Evolutionary conservation across 768 basidiomycete genomes (phyloP).

Genomic region (Lentinus brumalis): DNA sequence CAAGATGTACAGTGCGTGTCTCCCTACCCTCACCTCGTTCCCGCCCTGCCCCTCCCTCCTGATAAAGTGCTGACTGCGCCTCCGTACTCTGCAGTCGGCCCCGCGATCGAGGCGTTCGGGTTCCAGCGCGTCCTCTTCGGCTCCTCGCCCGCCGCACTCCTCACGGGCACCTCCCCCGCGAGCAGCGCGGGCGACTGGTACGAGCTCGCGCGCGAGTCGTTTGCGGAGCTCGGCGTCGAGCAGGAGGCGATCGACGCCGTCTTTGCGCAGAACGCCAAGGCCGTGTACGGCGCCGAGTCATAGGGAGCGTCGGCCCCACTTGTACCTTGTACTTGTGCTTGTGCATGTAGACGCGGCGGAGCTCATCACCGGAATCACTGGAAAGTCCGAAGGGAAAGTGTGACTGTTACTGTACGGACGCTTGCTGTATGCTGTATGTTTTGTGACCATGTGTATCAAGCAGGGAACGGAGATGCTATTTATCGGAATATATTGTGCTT

Average conservation of each 20-base stretch:
- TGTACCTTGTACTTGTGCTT: too few relatives aligned
- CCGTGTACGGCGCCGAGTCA: conserved; percentile 38
- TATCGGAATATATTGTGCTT: background rate
- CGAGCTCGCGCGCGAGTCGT: conserved; percentile 73
- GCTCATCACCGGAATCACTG: too few relatives aligned
- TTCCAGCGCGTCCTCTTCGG: conserved; percentile 83
- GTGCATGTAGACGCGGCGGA: too few relatives aligned
- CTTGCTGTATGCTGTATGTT: too few relatives aligned
- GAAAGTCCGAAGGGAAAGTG: too few relatives aligned
- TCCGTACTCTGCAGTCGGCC: conserved; percentile 55
- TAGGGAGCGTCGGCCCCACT: background rate
- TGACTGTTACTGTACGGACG: too few relatives aligned
- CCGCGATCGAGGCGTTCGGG: conserved; percentile 84
- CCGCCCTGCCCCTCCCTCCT: too few relatives aligned
- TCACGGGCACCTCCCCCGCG: conserved; percentile 38
- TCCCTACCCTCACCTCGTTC: background rate
- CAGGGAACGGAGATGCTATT: background rate
- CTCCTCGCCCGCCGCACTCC: conserved; percentile 59
- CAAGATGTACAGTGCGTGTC: conserved; percentile 81
- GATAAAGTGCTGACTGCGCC: conserved; percentile 1
- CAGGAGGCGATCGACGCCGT: conserved; percentile 77
- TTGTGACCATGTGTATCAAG: background rate
- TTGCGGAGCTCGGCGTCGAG: conserved; percentile 79
- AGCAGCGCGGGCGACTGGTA: conserved; percentile 75
- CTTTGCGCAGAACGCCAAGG: conserved; percentile 56